These are phyloP conservation scores for Populus deltoides DNA, from an alignment of 345 rosid genomes.

Conservation along the genomic window DNA sequence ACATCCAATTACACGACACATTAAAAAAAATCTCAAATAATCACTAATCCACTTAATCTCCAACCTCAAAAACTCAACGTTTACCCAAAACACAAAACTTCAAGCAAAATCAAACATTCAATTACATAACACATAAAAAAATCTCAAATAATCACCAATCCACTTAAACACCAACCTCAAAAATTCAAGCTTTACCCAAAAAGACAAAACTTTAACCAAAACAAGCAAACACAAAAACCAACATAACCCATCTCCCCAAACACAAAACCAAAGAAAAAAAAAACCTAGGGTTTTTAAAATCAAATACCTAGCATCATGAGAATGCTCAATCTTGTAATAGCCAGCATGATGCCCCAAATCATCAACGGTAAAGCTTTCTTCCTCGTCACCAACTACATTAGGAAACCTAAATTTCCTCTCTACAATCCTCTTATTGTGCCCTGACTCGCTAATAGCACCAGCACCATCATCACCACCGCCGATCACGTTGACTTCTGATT, in stretches of 20 bases:
- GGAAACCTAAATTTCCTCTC: constrained; percentile 75
- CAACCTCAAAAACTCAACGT: background rate
- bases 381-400: constrained; percentile 29
- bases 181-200: background rate
- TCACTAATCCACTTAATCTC: background rate
- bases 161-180: background rate
- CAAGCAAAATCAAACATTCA: background rate
- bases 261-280: background rate
- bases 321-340: constrained; percentile 70
- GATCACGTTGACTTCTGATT: constrained; percentile 57
- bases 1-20: background rate
- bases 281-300: background rate
- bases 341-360: constrained; percentile 97
- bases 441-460: background rate
- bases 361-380: constrained; percentile 41
- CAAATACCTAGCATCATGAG: constrained; percentile 68
- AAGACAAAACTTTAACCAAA: background rate
- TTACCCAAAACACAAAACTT: background rate
- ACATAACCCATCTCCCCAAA: background rate
- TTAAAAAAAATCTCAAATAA: background rate
- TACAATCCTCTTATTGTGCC: constrained; percentile 38
- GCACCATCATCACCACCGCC: constrained; percentile 18
- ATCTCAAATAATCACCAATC: background rate
- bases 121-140: background rate
- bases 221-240: background rate